Conservation (phyloP, 371 early-diverging fungal genomes). For the Circinella minor region DNA sequence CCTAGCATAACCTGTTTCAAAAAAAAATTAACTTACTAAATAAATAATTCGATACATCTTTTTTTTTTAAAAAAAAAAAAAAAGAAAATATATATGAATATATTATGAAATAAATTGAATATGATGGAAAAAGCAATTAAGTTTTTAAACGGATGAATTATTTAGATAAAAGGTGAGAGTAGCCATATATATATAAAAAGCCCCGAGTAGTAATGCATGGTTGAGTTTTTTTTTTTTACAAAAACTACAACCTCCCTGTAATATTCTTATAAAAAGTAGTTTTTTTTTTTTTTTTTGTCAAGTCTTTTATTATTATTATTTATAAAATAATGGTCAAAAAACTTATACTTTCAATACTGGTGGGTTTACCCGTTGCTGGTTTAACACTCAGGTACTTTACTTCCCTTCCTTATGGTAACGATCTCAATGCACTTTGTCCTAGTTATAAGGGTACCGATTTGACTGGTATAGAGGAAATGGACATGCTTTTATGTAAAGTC, state of each 20-base stretch:
- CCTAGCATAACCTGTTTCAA: too few species aligned
- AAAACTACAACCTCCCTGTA: too few species aligned
- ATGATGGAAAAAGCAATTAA: too few species aligned
- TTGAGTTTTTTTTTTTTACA: neutral
- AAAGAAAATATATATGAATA: too few species aligned
- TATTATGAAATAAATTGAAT: too few species aligned
- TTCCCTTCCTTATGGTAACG: neutral
- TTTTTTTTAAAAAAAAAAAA: too few species aligned
- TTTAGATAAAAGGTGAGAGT: too few species aligned
- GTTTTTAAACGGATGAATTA: too few species aligned
- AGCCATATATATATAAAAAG: neutral
- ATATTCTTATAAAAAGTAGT: too few species aligned
- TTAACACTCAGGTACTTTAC: neutral
- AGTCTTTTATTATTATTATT: neutral
- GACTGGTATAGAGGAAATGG: neutral
- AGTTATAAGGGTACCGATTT: neutral
- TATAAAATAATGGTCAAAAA: neutral
- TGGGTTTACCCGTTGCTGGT: conserved; percentile 2
- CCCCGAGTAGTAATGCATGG: neutral
- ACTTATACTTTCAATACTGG: neutral
- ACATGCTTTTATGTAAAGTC: conserved; percentile 5
- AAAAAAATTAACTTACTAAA: too few species aligned
- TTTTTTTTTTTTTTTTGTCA: neutral
- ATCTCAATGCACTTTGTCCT: neutral
- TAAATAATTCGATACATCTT: too few species aligned